Evolutionary conservation across 2,329 filamentous ascomycete genomes (phyloP), one percentile per base, ranked within the genome.

Genomic region (Endoconidiophora laricicola): DNA sequence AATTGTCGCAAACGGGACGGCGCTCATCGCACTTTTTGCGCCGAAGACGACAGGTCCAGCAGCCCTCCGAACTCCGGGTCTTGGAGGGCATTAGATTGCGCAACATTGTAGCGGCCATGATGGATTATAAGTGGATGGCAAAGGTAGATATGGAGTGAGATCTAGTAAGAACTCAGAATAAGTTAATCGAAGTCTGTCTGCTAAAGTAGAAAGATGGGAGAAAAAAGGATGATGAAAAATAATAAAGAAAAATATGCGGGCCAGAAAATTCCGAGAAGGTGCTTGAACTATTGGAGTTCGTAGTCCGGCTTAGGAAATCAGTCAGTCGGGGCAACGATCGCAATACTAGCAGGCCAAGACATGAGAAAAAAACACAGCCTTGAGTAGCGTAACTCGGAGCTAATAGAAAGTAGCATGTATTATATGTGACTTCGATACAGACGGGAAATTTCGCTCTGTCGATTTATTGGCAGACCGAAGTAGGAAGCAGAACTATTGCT

Each of bases 21-120:
- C 57, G 63, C 57, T 76, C 72, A 54, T 78, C 73, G 58, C 76
- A 80, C 57, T 77, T 78, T 58, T 79, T 80, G 56, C 72, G 72
- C 18, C 76, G 70, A 9, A 78, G 65, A 20, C 74, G 69, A 56
- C 76, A 79, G 2, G 74, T 79, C 73, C 73, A 78, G 58, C 75
- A 79, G 53, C 73, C 73, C 22, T 54, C 52, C 3, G 52, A 54
- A 42, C 52, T 54, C 20, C 52, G 49, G 12, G 52, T 29, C 46
- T 54, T 54, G 6, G 48, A 53, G 29, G 47, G 47, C 43, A 53
- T 53, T 29, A 53, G 23, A 47, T 49, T 53, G 14, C 51, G 43
- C 16, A 53, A 39, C 43, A 53, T 48, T 29, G 26, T 26, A n/a
- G 51, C 44, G 22, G 48, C 40, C 44, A 36, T 50, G 38, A 33